Evolutionary conservation across 495 filamentous ascomycete genomes (phyloP).

Genomic region (Talaromyces adpressus): DNA sequence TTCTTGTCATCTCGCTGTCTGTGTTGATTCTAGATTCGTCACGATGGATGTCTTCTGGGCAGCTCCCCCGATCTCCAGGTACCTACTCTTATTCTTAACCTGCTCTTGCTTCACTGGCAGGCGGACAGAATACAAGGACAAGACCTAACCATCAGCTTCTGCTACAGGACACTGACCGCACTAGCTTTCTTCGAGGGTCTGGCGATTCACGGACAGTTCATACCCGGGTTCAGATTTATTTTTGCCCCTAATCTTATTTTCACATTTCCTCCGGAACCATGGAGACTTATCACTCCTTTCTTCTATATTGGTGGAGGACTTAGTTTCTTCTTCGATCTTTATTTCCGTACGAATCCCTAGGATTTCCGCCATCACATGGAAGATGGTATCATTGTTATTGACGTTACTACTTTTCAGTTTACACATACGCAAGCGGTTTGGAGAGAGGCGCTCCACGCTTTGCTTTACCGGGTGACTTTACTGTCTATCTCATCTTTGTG

Average conservation of each 20-base stretch:
- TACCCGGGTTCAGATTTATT: constrained; percentile 45
- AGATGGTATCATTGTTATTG: constrained; percentile 4
- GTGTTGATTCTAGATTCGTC: neutral
- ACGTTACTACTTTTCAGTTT: constrained; percentile 41
- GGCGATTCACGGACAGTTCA: constrained; percentile 51
- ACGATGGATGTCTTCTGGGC: constrained; percentile 62
- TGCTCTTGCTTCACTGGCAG: neutral
- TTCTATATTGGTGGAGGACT: constrained; percentile 58
- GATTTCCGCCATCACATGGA: neutral
- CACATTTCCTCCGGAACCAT: constrained; percentile 60
- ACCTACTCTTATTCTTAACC: constrained; percentile 13
- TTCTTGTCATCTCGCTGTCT: neutral
- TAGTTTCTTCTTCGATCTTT: constrained; percentile 72
- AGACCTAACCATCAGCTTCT: constrained; percentile 34
- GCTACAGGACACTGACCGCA: constrained; percentile 61
- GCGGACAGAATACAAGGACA: neutral
- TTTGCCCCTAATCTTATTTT: constrained; percentile 52
- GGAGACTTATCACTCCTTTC: constrained; percentile 65
- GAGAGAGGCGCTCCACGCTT: constrained; percentile 57
- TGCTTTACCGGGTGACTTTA: constrained; percentile 57
- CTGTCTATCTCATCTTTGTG: constrained; percentile 60
- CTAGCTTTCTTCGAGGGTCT: constrained; percentile 58
- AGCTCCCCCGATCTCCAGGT: constrained; percentile 66
- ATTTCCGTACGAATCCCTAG: constrained; percentile 53
- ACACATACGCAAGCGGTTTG: constrained; percentile 55